Evolutionary conservation across 2,329 filamentous ascomycete genomes (phyloP).

Genomic region (Xylaria sp.): DNA sequence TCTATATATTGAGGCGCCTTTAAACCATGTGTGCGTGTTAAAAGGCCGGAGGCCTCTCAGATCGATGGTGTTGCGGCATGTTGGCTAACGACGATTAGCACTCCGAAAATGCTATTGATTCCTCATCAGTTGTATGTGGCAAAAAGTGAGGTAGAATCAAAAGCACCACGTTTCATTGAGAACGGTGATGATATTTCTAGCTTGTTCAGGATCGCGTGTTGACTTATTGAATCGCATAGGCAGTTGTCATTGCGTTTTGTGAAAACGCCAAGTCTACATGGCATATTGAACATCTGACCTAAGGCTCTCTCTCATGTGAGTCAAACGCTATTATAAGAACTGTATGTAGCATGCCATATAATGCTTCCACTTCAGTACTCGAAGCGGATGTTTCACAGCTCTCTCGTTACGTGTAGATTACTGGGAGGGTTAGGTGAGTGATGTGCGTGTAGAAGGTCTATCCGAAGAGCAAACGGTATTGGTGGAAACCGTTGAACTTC

Average conservation of each 20-base stretch:
- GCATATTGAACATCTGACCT: neutral
- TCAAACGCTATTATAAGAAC: neutral
- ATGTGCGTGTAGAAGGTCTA: slow-evolving; percentile 15
- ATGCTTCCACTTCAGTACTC: neutral
- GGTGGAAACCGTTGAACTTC: slow-evolving; percentile 22
- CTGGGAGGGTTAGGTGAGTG: neutral
- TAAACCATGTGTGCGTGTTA: neutral
- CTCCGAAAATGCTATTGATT: neutral
- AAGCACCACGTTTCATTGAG: too few relatives aligned
- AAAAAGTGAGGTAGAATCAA: neutral
- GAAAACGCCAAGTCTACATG: neutral
- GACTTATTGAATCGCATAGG: neutral
- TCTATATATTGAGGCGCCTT: neutral
- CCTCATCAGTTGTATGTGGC: neutral
- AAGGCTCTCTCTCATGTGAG: neutral
- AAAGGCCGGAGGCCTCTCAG: neutral
- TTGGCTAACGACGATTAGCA: neutral
- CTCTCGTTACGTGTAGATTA: neutral
- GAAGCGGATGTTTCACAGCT: neutral
- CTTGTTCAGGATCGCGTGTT: neutral
- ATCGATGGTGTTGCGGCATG: neutral
- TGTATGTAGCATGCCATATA: too few relatives aligned
- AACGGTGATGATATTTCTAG: neutral
- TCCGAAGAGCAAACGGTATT: neutral
- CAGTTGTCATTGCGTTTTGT: neutral